Evolutionary conservation across 2,329 filamentous ascomycete species (phyloP), one percentile per base, ranked within the genome.

Genomic region (Aureobasidium sp.): DNA sequence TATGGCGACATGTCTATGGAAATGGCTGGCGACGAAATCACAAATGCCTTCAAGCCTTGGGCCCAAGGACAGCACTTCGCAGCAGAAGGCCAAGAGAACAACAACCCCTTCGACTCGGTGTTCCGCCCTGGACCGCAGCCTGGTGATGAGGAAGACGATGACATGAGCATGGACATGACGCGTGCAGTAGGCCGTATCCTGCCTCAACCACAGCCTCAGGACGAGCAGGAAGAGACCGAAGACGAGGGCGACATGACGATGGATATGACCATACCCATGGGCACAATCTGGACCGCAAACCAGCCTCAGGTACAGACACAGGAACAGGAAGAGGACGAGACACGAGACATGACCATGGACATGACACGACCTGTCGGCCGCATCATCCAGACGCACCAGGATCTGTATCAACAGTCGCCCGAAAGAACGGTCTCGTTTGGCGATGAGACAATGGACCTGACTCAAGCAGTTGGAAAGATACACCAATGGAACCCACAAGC

Each of bases 81-180:
- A 8, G 52, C 62, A 25, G 62, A 73, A 48, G 78, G 81, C 49
- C 79, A 83, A 64, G 79, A 83, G 65, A 80, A 80, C 42, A 69
- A 77, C 6, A 78, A 79, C 63, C 78, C 78, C 4, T 81, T 80
- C 65, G 78, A 77, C 12, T 75, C 76, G 25, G 74, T 75, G n/a
- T 74, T 74, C 53, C 74, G 74, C 59, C 49, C 48, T 29, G 71
- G 72, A 22, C 60, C 49, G 2, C 60, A 55, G 8, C 51, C 53
- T n/a, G 65, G 65, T 29, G 73, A 76, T 5, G 79, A 82, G 14
- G 78, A 79, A 14, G 61, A 82, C 12, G 78, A 79, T 14, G 61
- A 92, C 42, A 87, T 95, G 80, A 94, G 90, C 25, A 97, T 97
- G 93, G 93, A 97, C 68, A 90, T 97, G 8, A 97, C 93, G 1